Conservation (phyloP, 2,329 filamentous ascomycete species). For the Ophiostoma quercus region DNA sequence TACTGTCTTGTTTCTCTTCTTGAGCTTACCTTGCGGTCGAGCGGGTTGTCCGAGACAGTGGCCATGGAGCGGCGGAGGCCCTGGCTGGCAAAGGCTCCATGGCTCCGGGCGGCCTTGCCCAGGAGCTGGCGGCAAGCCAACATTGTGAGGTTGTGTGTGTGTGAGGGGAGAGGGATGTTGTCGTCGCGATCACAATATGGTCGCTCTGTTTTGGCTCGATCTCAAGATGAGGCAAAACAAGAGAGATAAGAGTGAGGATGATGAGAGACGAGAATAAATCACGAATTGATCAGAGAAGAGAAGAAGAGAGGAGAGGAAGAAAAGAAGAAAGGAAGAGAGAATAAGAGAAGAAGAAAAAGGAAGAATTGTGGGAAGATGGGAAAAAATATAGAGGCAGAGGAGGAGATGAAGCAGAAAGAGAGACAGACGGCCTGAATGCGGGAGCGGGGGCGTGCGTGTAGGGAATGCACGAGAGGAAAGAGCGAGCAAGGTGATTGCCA, state of each 20-base stretch:
- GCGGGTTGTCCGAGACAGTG: constrained; percentile 76
- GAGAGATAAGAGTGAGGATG: constrained; percentile 17
- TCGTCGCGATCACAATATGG: constrained; percentile 17
- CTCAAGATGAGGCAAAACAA: constrained; percentile 19
- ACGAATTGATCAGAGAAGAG: constrained; percentile 14
- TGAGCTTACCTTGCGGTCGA: constrained; percentile 74
- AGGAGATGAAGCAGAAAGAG: constrained; percentile 15
- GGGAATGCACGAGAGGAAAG: constrained; percentile 1
- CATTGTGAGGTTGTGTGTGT: constrained; percentile 42
- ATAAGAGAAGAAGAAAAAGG: constrained; percentile 21
- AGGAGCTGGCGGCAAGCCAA: constrained; percentile 67
- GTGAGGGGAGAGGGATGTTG: constrained; percentile 6
- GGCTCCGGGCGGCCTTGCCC: constrained; percentile 58
- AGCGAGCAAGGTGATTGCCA: constrained; percentile 26
- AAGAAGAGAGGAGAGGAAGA: background rate
- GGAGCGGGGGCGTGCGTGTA: constrained; percentile 17
- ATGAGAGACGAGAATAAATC: constrained; percentile 10
- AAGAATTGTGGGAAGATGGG: constrained; percentile 23
- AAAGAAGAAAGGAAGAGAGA: constrained; percentile 8
- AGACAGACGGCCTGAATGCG: constrained; percentile 16
- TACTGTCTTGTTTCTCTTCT: background rate
- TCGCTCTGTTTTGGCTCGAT: constrained; percentile 8
- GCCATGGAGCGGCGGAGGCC: constrained; percentile 67
- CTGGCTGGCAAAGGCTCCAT: constrained; percentile 53
- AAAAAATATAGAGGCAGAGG: constrained; percentile 22